These are phyloP conservation scores for Endoconidiophora polonica DNA, from an alignment of 2,329 filamentous ascomycete species.

Conservation along the genomic window DNA sequence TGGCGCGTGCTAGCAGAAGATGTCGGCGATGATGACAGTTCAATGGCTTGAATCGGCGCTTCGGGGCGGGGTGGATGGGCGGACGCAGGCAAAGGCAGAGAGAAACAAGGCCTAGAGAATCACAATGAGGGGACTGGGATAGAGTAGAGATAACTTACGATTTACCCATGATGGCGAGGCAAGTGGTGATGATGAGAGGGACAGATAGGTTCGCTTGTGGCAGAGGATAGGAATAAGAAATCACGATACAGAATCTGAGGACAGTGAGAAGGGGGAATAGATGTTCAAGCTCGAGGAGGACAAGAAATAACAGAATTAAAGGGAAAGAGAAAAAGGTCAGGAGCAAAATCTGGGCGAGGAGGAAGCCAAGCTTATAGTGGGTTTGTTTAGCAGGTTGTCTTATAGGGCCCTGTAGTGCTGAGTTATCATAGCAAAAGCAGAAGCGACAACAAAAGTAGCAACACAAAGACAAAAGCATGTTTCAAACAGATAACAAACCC, in stretches of 20 bases:
- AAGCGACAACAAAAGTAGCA: neutral
- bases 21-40: neutral
- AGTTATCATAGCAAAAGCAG: too few species aligned
- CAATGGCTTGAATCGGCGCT: too few species aligned
- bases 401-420: too few species aligned
- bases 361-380: neutral
- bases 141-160: conserved; percentile 27
- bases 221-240: neutral
- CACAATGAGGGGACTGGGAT: conserved; percentile 11
- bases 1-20: too few species aligned
- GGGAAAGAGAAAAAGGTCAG: neutral
- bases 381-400: neutral
- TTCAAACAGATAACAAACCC: neutral
- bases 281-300: neutral
- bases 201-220: neutral
- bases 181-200: neutral
- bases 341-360: neutral
- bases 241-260: neutral
- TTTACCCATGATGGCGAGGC: conserved; percentile 30
- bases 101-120: neutral
- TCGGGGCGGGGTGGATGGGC: neutral
- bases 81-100: neutral
- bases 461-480: neutral
- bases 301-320: conserved; percentile 8
- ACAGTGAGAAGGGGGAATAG: neutral